These are phyloP conservation scores for Triticum urartu DNA, from an alignment of 176 grass and related monocot species.

Conservation along the genomic window DNA sequence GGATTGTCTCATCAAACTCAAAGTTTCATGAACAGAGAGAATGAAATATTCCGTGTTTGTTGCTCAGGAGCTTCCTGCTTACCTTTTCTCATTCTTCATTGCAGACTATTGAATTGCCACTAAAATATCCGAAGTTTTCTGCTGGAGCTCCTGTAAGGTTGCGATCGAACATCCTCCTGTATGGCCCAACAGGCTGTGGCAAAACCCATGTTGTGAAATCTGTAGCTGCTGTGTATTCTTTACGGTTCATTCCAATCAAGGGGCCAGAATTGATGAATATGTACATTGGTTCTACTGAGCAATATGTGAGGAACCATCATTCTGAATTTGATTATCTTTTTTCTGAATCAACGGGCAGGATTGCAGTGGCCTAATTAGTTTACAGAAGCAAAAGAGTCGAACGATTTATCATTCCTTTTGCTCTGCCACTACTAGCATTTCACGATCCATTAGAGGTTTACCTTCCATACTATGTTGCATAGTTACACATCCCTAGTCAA, in stretches of 20 bases:
- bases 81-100: constrained; percentile 30
- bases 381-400: not conserved
- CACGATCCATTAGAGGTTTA: not conserved
- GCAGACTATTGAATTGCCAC: constrained; percentile 84
- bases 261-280: constrained; percentile 94
- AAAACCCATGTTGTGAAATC: constrained; percentile 88
- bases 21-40: not conserved
- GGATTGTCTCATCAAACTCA: not conserved
- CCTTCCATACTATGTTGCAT: not conserved
- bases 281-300: constrained; percentile 93
- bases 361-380: too few relatives aligned
- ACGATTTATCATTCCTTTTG: not conserved
- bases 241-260: constrained; percentile 90
- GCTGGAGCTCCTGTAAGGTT: constrained; percentile 67
- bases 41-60: not conserved
- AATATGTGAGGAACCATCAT: constrained; percentile 60
- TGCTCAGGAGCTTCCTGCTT: constrained; percentile 22
- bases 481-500: not conserved
- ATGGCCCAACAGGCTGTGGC: constrained; percentile 88
- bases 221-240: constrained; percentile 79
- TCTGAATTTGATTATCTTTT: not conserved
- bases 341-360: not conserved
- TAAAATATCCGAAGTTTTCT: constrained; percentile 82
- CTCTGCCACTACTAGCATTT: not conserved
- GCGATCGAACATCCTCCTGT: constrained; percentile 85